Evolutionary conservation across 176 grass and related monocot genomes (phyloP).

Genomic region (Luzula sylvatica): DNA sequence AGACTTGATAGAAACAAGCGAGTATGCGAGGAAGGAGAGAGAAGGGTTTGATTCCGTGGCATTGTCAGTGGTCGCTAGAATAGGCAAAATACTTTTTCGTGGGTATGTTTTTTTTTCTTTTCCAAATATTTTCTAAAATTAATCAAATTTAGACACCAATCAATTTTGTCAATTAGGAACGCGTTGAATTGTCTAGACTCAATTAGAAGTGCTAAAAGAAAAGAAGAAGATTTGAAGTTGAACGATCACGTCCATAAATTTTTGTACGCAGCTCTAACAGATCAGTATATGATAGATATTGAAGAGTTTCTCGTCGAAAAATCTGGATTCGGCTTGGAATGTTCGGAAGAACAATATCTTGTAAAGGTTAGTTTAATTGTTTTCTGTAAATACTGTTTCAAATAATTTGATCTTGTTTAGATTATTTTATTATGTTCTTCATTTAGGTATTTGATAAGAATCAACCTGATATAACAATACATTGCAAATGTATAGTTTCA

Average conservation of each 20-base stretch:
- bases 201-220: not conserved
- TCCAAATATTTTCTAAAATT: not conserved
- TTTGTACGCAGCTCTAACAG: slow-evolving; percentile 17
- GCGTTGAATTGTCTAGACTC: slow-evolving; percentile 11
- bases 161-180: not conserved
- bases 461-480: slow-evolving; percentile 32
- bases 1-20: slow-evolving; percentile 1
- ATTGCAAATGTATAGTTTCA: slow-evolving; percentile 52
- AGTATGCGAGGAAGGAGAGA: slow-evolving; percentile 12
- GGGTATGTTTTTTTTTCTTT: slow-evolving; percentile 14
- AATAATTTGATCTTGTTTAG: too few relatives aligned
- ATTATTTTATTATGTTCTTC: not conserved
- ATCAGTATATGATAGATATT: slow-evolving; percentile 14
- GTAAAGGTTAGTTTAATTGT: slow-evolving; percentile 15
- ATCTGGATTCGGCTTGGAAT: slow-evolving; percentile 23
- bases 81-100: slow-evolving; percentile 29
- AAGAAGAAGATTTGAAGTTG: not conserved
- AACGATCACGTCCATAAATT: not conserved
- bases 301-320: slow-evolving; percentile 1
- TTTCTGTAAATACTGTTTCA: too few relatives aligned
- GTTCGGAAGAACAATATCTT: slow-evolving; percentile 17
- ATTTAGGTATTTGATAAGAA: slow-evolving; percentile 51
- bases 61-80: slow-evolving; percentile 2
- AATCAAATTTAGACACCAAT: too few relatives aligned
- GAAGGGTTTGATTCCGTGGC: not conserved